Percentiles rank a stretch among this genome's conserved stretches.
Evolutionary conservation across 768 basidiomycete genomes (phyloP).

Genomic region (Boletus vermiculosoides): DNA sequence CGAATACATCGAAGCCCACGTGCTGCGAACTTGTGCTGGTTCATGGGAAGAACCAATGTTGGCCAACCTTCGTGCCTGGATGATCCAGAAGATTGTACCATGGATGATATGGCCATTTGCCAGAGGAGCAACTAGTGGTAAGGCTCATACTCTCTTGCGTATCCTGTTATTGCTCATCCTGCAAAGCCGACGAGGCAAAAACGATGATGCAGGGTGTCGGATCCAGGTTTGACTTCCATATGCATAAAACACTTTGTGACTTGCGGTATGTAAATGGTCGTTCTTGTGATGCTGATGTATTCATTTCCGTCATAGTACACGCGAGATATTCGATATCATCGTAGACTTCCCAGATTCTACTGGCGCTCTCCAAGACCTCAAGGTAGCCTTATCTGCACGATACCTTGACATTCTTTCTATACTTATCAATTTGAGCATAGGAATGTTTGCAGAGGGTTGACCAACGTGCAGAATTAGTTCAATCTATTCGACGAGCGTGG

Average conservation of each 20-base stretch:
- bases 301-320: conserved; percentile 43
- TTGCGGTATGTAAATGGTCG: conserved; percentile 57
- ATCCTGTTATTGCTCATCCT: conserved; percentile 5
- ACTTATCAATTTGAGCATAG: conserved; percentile 31
- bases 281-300: background rate
- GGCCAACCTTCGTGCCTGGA: conserved; percentile 65
- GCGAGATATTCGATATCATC: conserved; percentile 94
- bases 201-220: conserved; percentile 74
- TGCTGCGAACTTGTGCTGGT: conserved; percentile 60
- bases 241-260: conserved; percentile 88
- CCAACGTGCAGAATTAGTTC: conserved; percentile 73
- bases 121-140: conserved; percentile 57
- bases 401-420: background rate
- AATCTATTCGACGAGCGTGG: conserved; percentile 76
- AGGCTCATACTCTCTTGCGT: conserved; percentile 19
- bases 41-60: conserved; percentile 72
- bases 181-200: conserved; percentile 65
- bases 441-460: conserved; percentile 81
- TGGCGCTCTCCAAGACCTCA: conserved; percentile 83
- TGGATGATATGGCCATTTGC: conserved; percentile 88
- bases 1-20: conserved; percentile 77
- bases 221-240: conserved; percentile 86
- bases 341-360: conserved; percentile 89
- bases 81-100: conserved; percentile 72
- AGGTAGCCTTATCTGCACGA: conserved; percentile 40